Base-by-base conservation (phyloP, 2,329 filamentous ascomycete genomes). In the Pseudogymnoascus sp. region DNA sequence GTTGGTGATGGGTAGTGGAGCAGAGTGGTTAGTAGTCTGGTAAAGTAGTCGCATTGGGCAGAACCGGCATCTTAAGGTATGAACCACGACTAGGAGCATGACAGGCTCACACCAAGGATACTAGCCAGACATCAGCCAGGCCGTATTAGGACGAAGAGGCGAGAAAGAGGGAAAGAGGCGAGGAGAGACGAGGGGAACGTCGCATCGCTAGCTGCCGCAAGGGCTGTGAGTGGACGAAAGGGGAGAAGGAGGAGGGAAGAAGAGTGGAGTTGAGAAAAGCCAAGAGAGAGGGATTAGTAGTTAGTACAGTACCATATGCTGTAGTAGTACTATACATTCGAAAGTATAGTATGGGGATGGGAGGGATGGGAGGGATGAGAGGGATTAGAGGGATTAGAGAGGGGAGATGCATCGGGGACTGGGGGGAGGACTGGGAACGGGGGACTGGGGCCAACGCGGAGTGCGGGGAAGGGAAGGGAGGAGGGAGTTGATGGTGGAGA, bases 41-140 rank as follows among this genome's bases (percentile, higher is more conserved):
- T 55, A 55, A 55, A 55, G 49, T 55, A 55, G 49, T 55, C 49
- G 49, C 49, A 55, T 33, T 55, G 49, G 49, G 49, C 49, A 55
- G 49, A 33, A 14, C 49, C 49, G n/a, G 49, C 49, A 55, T 55
- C 49, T 55, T 55, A 55, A 55, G 49, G 49, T 55, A 55, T 55
- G 49, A 55, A 55, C 49, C 49, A 25, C 49, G 18, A 55, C 49
- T 55, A 55, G 9, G 25, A 55, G 49, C 28, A 55, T 55, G 49
- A 55, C 49, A 33, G 49, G 9, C 25, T 55, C 49, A 2, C 9
- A 55, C 49, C 49, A 33, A 55, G 4, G 25, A 33, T 31, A 33
- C 49, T 18, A 33, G 25, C 49, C 28, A 55, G 49, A 33, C 49
- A 55, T 55, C 49, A 33, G n/a, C 49, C 49, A 55, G 49, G 5